Evolutionary conservation across 371 early-diverging fungal species (phyloP), one percentile per base, ranked within the genome.

Genomic region (Furculomyces boomerangus): DNA sequence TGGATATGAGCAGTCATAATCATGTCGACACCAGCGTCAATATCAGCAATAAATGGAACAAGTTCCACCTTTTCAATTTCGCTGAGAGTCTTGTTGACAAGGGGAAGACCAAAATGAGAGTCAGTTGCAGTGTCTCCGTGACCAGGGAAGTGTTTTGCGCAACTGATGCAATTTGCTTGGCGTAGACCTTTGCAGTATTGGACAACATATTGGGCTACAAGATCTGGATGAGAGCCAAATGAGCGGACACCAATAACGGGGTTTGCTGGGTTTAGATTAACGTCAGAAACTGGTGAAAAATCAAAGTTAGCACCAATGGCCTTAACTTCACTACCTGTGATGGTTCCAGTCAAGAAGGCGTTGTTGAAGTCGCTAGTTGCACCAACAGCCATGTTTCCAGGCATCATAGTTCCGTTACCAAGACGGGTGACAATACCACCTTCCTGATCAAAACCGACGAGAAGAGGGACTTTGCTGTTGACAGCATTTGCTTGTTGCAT

Each of bases 101-200:
- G 66, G 3, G 75, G 75, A 0, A 75, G 57, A 26, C 71, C 71
- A 28, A 71, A 39, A 62, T 75, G 73, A 0, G 73, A 71, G 39
- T 75, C 75, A 0, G 69, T 66, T 2, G 68, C 72, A 0, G 75
- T 73, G 40, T 75, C 75, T n/a, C 75, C 75, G 56, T 75, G 73
- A 1, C 75, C 75, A 5, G 75, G 55, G 52, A 51, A 51, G 37
- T 51, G 52, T 24, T 51, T 51, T 8, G 31, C 52, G 26, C 52
- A 51, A 20, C 30, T 20, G 8, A 51, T 51, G 18, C 3, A 3
- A 13, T 32, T 32, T 28, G 3, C 3, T 10, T 3, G 24, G 3
- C 24, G 27, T 5, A 35, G 10, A 22, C 52, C 52, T 31, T 30
- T 25, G 10, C 3, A 37, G 35, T 51, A 51, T 37, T 51, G 3